Conservation (phyloP, 306 rosid genomes). For the Rosa chinensis region DNA sequence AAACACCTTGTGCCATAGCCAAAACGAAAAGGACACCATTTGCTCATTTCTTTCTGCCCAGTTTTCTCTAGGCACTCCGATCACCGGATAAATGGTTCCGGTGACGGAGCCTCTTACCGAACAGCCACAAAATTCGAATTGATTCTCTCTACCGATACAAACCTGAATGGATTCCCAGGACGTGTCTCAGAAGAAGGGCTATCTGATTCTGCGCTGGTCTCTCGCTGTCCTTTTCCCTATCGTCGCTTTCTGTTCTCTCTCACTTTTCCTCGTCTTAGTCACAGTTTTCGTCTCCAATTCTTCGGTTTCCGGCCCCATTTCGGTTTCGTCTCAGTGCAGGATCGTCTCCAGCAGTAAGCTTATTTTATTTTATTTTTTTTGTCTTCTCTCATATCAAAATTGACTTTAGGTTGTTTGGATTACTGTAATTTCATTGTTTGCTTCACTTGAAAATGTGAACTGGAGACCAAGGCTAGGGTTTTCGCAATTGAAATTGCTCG, state of each 20-base stretch:
- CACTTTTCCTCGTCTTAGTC: constrained; percentile 43
- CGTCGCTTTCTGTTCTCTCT: constrained; percentile 41
- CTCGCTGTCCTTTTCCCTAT: constrained; percentile 46
- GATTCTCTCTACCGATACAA: neutral
- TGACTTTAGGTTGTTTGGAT: neutral
- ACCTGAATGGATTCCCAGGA: constrained; percentile 62
- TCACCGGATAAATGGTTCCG: constrained; percentile 82
- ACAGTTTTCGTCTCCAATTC: constrained; percentile 49
- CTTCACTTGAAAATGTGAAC: neutral
- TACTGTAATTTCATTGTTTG: neutral
- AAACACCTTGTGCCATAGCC: neutral
- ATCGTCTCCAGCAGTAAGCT: constrained; percentile 79
- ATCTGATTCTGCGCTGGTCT: constrained; percentile 43
- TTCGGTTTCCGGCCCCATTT: constrained; percentile 53
- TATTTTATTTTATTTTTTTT: neutral
- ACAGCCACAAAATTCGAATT: neutral
- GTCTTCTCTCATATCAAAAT: neutral
- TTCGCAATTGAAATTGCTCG: neutral
- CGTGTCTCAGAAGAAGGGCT: constrained; percentile 24
- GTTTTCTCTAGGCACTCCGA: constrained; percentile 35
- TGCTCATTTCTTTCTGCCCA: neutral
- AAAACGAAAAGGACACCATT: neutral
- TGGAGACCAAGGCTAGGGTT: neutral
- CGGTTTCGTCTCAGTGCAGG: constrained; percentile 78
- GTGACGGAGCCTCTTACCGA: constrained; percentile 50